Percentiles rank a stretch among this genome's conserved stretches.
Evolutionary conservation across 2,329 filamentous ascomycete genomes (phyloP).

Genomic region (Chaetomium olivaceum): DNA sequence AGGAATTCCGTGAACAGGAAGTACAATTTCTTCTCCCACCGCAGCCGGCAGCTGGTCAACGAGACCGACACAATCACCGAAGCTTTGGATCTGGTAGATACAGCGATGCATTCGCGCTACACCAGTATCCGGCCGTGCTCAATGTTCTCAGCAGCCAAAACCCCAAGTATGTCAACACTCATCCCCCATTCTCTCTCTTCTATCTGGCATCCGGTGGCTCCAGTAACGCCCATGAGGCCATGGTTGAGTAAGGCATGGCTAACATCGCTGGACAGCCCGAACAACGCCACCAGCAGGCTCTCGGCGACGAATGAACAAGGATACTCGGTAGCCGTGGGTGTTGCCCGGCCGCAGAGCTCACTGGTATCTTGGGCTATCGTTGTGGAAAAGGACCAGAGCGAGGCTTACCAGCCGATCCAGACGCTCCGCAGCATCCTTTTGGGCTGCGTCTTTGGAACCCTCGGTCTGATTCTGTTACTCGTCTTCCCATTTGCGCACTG

Average conservation of each 20-base stretch:
- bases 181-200: not conserved
- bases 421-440: constrained; percentile 78
- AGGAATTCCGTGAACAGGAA: constrained; percentile 44
- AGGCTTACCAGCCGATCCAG: constrained; percentile 75
- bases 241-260: not conserved
- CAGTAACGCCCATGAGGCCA: not conserved
- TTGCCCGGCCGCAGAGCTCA: constrained; percentile 65
- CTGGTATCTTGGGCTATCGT: constrained; percentile 82
- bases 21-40: constrained; percentile 66
- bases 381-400: constrained; percentile 71
- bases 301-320: constrained; percentile 73
- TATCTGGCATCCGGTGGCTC: not conserved
- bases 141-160: constrained; percentile 58
- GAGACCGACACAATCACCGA: constrained; percentile 52
- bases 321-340: constrained; percentile 73
- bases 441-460: constrained; percentile 81
- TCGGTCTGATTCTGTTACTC: constrained; percentile 69
- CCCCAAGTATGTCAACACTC: constrained; percentile 23
- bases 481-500: constrained; percentile 79
- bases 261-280: constrained; percentile 40
- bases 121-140: constrained; percentile 62
- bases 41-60: constrained; percentile 39
- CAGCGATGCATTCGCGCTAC: constrained; percentile 59
- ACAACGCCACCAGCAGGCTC: constrained; percentile 69
- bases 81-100: constrained; percentile 45